Base-by-base conservation (phyloP, 495 filamentous ascomycete species). In the Neurospora sublineolata region DNA sequence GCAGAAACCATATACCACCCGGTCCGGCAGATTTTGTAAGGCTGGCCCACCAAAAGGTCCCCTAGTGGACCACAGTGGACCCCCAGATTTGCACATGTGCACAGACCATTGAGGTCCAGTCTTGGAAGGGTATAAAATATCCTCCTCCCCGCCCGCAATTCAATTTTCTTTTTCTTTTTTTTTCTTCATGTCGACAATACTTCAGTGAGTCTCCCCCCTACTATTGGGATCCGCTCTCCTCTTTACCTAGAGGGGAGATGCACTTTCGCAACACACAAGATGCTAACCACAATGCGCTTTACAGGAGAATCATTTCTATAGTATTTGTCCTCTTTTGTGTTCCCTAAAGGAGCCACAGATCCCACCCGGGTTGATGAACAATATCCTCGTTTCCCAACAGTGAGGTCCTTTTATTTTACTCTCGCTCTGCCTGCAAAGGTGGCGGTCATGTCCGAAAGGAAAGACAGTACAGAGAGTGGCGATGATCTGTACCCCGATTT, bases 251-350 rank as follows among this genome's bases (percentile, higher is more conserved):
- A n/a, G n/a, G n/a, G n/a, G n/a, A n/a, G n/a, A n/a, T n/a, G n/a
- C n/a, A n/a, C n/a, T n/a, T n/a, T n/a, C n/a, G n/a, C n/a, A n/a
- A n/a, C n/a, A n/a, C n/a, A n/a, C n/a, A n/a, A n/a, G n/a, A n/a
- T n/a, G 60, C 80, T 81, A 64, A 73, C 73, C 40, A n/a, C n/a
- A n/a, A n/a, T n/a, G n/a, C n/a, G n/a, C n/a, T n/a, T n/a, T n/a
- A n/a, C 33, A 73, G 72, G 89, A 92, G 90, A 91, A 93, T 93
- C 91, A 92, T 90, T 92, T 93, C 87, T 92, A 92, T 90, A 93
- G 90, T 92, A 89, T 84, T 91, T 86, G 89, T 91, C 88, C 86
- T 82, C 85, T 86, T 88, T 88, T 92, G 87, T 88, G 86, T 89
- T 91, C 84, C 89, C 87, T 87, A 92, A 87, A 90, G 81, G 81